Evolutionary conservation across 305 asterid genomes (phyloP), one percentile per base, ranked within the genome.

Genomic region (Stenogyne calaminthoides): DNA sequence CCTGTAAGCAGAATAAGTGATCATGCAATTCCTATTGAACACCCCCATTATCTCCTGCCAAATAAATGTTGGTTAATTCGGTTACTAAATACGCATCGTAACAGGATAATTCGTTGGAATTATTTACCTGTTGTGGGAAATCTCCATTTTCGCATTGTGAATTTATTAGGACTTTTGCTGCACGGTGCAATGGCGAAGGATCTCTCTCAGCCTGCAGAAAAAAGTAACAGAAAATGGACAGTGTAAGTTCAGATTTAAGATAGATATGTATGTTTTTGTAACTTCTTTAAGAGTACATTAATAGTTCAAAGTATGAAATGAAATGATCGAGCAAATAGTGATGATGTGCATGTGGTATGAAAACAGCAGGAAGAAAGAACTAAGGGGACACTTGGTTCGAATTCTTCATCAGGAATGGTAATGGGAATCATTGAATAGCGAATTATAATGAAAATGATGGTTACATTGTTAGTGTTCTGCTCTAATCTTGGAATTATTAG

Each of bases 121-220:
- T 87, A 22, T 25, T 25, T 25, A 89, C 97, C 92, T 93, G 83
- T 61, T 91, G 96, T 4, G 95, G 97, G 77, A 79, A 93, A 87
- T 93, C 97, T 78, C 96, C 98, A 80, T 93, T 83, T 82, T 93
- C 97, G 61, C 76, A 73, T 69, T 91, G 97, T 73, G 95, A 87
- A 78, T 93, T 93, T 72, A 91, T 93, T 19, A 93, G 79, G 68
- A 85, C 71, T 76, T 87, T 88, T 42, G 96, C 90, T 76, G 96
- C 97, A 29, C 85, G 84, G 80, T 93, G 97, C 83, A 93, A 80
- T 54, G 98, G 97, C 49, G 72, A 72, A 36, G 92, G 87, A 77
- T 93, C 92, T 79, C 98, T 89, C 75, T 89, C 87, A 15, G 90
- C 90, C 97, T 93, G 86, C 82, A 80, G 39, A 49, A 58, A n/a